Conservation (phyloP, 1,284 basidiomycete genomes). For the Meripilus lineatus region DNA sequence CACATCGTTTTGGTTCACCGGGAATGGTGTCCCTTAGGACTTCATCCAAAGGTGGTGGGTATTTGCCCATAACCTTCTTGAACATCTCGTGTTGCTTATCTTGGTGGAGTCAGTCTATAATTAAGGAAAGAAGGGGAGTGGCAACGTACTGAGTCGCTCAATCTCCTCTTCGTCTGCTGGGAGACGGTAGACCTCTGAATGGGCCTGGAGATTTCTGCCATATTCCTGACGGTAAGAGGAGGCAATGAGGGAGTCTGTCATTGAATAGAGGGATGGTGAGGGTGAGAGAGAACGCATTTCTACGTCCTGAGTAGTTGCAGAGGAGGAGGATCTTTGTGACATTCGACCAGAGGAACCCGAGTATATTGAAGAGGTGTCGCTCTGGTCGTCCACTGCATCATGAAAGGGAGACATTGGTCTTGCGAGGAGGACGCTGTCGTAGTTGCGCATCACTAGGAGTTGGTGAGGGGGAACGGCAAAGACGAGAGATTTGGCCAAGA, state of each 20-base stretch:
- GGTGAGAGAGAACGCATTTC: conserved; percentile 59
- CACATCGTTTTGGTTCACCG: conserved; percentile 51
- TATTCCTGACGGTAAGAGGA: conserved; percentile 60
- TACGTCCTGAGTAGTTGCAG: conserved; percentile 35
- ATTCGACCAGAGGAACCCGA: conserved; percentile 30
- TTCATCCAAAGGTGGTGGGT: conserved; percentile 49
- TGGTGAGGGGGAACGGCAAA: background rate
- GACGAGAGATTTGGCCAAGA: too few relatives aligned
- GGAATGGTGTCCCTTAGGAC: conserved; percentile 50
- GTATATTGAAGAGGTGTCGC: conserved; percentile 34
- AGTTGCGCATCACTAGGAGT: background rate
- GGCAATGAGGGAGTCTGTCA: conserved; percentile 57
- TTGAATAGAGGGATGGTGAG: conserved; percentile 59
- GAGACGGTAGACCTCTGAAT: conserved; percentile 70
- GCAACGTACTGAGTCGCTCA: conserved; percentile 42
- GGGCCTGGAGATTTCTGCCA: conserved; percentile 67
- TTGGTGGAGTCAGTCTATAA: conserved; percentile 22
- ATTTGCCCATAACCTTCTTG: conserved; percentile 58
- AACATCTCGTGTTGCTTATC: conserved; percentile 68
- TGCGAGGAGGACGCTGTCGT: background rate
- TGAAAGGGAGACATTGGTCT: conserved; percentile 7
- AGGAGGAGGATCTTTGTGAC: conserved; percentile 36
- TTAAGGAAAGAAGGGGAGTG: background rate
- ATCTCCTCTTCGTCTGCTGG: conserved; percentile 75
- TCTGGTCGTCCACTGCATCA: conserved; percentile 18